A percentile compares a stretch with the other conserved stretches of the same genome.
phyloP scores from a whole-genome alignment of 768 basidiomycete genomes.

The Lactarius pseudohatsudake region DNA sequence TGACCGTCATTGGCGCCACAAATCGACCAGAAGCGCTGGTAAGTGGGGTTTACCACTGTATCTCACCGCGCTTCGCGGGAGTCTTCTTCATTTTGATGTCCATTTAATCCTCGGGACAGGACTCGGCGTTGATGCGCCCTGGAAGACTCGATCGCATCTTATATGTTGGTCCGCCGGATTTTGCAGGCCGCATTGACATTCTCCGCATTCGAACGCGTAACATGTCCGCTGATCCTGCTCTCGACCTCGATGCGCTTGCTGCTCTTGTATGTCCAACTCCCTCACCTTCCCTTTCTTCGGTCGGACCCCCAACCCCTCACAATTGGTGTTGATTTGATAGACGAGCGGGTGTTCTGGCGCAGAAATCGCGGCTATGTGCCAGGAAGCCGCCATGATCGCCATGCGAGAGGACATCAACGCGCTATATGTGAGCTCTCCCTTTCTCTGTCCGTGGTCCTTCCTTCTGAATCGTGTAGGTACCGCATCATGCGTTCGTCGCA shows the following conservation, averaged over 20 bases:
- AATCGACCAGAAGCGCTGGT: constrained; percentile 81
- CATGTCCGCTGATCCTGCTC: constrained; percentile 76
- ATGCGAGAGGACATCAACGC: constrained; percentile 88
- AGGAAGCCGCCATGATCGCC: constrained; percentile 90
- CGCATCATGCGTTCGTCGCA: constrained; percentile 66
- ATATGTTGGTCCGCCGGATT: constrained; percentile 91
- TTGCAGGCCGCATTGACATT: constrained; percentile 78
- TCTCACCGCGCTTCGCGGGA: constrained; percentile 31
- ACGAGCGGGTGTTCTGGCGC: constrained; percentile 96
- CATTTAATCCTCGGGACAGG: constrained; percentile 47
- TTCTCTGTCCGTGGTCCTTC: neutral
- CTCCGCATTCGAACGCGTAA: constrained; percentile 69
- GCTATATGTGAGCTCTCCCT: constrained; percentile 54
- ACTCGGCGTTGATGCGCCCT: constrained; percentile 91
- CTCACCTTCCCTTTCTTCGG: constrained; percentile 4
- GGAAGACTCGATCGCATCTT: constrained; percentile 92
- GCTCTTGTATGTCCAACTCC: constrained; percentile 49
- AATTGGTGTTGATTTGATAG: constrained; percentile 47
- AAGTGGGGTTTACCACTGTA: constrained; percentile 42
- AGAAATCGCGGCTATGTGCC: constrained; percentile 87
- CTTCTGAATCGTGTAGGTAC: constrained; percentile 52
- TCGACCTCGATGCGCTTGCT: constrained; percentile 70
- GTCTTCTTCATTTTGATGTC: constrained; percentile 1
- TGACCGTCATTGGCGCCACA: constrained; percentile 95
- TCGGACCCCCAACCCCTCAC: neutral